Evolutionary conservation across 768 basidiomycete species (phyloP).

Genomic region (Lactarius tabidus): DNA sequence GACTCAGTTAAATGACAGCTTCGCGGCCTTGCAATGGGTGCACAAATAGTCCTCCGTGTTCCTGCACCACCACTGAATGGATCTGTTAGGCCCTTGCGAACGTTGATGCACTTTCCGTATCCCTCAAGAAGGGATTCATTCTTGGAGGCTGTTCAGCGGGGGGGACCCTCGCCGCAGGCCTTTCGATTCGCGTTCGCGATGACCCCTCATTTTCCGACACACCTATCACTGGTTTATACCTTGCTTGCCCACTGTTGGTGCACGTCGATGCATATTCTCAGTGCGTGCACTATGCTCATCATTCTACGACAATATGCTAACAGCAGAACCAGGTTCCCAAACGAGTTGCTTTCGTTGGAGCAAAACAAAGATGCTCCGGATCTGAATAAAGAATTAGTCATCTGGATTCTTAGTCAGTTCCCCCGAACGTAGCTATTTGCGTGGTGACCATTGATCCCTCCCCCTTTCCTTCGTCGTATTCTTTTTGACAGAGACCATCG

Average conservation of each 20-base stretch:
- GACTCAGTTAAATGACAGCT: conserved; percentile 26
- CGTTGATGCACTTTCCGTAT: conserved; percentile 15
- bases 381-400: background rate
- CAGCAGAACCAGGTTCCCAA: background rate
- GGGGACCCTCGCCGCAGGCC: conserved; percentile 26
- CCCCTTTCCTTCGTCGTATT: background rate
- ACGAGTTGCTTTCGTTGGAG: conserved; percentile 10
- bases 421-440: background rate
- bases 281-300: background rate
- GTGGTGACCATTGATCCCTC: background rate
- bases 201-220: conserved; percentile 26
- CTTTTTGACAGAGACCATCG: background rate
- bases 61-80: too few relatives aligned
- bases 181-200: conserved; percentile 28
- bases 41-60: background rate
- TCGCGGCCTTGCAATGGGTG: conserved; percentile 30
- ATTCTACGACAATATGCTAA: background rate
- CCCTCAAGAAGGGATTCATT: conserved; percentile 28
- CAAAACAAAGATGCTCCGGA: conserved; percentile 4
- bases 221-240: conserved; percentile 29
- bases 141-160: conserved; percentile 30
- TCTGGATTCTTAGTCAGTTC: background rate
- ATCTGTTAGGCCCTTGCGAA: conserved; percentile 16
- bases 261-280: conserved; percentile 27
- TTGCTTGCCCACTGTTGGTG: conserved; percentile 26